Conservation (phyloP, 2,329 filamentous ascomycete species). For the Aspergillus carbonarius region DNA sequence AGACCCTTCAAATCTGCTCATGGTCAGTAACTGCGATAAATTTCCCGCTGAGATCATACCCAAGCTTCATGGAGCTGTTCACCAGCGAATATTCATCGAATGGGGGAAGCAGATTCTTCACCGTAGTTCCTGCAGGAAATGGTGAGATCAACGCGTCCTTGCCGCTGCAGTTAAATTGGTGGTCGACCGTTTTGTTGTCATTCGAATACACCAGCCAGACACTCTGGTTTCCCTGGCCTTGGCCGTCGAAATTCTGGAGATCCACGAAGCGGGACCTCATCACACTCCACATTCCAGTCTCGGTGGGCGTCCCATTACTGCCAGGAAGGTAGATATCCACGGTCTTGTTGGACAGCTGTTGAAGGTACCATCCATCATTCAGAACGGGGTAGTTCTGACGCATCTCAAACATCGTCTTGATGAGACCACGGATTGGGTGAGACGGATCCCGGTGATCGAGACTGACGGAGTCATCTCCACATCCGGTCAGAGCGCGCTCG, state of each 20-base stretch:
- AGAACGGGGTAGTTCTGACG: conserved; percentile 56
- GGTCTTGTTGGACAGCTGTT: conserved; percentile 57
- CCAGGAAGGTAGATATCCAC: conserved; percentile 51
- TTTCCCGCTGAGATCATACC: conserved; percentile 17
- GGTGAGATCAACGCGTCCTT: conserved; percentile 54
- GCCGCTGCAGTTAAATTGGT: conserved; percentile 56
- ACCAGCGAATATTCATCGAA: conserved; percentile 55
- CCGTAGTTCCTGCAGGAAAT: conserved; percentile 53
- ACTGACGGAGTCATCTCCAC: conserved; percentile 55
- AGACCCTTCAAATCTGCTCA: conserved; percentile 42
- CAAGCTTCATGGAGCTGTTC: conserved; percentile 44
- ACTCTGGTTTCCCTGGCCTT: conserved; percentile 44
- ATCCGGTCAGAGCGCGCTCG: conserved; percentile 53
- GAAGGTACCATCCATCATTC: conserved; percentile 58
- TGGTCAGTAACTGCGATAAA: background rate
- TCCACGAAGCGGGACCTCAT: conserved; percentile 52
- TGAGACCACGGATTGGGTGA: conserved; percentile 58
- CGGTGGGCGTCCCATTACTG: conserved; percentile 52
- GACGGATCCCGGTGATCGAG: conserved; percentile 63
- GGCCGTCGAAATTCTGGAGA: conserved; percentile 31
- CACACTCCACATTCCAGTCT: conserved; percentile 60
- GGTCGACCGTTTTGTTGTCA: conserved; percentile 49
- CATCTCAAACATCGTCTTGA: conserved; percentile 61
- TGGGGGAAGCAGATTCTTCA: conserved; percentile 63
- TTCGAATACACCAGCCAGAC: conserved; percentile 47